phyloP scores from a whole-genome alignment of 495 filamentous ascomycete genomes.

The Hyaloscypha bicolor region DNA sequence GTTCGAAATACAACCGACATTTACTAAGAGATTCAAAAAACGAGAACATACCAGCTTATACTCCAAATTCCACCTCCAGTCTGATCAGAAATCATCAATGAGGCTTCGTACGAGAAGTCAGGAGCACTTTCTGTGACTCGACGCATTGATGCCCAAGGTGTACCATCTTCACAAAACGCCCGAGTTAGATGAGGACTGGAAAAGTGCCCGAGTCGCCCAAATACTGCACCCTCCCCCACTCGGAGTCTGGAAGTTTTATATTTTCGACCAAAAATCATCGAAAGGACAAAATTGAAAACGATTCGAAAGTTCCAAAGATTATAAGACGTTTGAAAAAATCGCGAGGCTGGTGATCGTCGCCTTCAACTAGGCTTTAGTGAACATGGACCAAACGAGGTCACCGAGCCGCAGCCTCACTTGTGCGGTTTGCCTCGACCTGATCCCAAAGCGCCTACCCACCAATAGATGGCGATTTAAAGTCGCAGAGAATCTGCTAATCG shows the following conservation, averaged over 20 bases:
- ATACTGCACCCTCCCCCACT: background rate
- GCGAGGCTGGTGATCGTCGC: background rate
- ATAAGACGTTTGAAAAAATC: background rate
- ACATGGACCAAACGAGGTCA: conserved; percentile 1
- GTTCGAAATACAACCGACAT: background rate
- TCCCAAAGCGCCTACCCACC: background rate
- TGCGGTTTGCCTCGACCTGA: background rate
- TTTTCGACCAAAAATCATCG: background rate
- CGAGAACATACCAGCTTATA: background rate
- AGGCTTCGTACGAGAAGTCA: background rate
- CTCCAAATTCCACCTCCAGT: background rate
- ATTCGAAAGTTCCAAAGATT: background rate
- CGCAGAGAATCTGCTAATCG: background rate
- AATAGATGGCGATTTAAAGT: background rate
- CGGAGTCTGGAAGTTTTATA: background rate
- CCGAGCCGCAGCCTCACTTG: background rate
- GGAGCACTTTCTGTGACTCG: background rate
- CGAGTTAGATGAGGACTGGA: background rate
- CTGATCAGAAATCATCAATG: too few relatives aligned
- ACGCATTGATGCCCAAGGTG: conserved; percentile 1
- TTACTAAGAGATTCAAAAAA: background rate
- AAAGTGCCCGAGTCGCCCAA: background rate
- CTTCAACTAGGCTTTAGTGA: background rate
- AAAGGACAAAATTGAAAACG: background rate
- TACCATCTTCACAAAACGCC: background rate